Evolutionary conservation across 208 protist species (phyloP).

Genomic region (Perkinsela sp.): DNA sequence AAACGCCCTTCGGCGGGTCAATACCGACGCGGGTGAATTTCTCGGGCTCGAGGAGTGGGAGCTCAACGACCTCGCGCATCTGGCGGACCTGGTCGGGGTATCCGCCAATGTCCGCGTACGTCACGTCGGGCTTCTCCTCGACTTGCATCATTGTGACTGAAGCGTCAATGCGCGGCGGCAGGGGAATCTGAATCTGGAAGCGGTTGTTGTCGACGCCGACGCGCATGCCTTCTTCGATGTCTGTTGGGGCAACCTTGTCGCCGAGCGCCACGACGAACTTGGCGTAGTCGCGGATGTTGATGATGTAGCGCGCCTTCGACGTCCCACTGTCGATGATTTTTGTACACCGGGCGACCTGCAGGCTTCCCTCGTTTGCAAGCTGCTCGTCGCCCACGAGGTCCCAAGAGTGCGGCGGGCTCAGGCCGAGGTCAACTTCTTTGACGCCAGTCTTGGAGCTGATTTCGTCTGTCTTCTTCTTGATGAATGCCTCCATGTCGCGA

Average conservation of each 20-base stretch:
- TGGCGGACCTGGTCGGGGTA: constrained; percentile 96
- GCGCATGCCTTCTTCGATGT: constrained; percentile 99
- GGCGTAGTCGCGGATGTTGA: constrained; percentile 86
- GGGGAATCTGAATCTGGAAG: constrained; percentile 97
- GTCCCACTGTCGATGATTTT: constrained; percentile 86
- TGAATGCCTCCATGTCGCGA: constrained; percentile 82
- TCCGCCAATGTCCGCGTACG: constrained; percentile 99
- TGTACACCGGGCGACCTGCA: constrained; percentile 94
- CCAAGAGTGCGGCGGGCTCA: constrained; percentile 89
- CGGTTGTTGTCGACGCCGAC: constrained; percentile 85
- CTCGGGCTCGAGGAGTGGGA: constrained; percentile 97
- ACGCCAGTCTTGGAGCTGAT: constrained; percentile 85
- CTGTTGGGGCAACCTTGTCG: constrained; percentile 87
- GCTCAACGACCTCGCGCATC: constrained; percentile 96
- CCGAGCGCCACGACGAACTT: constrained; percentile 98
- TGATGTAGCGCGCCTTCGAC: constrained; percentile 82
- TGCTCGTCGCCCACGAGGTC: constrained; percentile 90
- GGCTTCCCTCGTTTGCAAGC: constrained; percentile 78
- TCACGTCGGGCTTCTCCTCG: constrained; percentile 91
- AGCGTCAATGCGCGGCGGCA: constrained; percentile 98
- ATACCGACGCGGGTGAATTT: constrained; percentile 94
- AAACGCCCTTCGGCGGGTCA: constrained; percentile 97
- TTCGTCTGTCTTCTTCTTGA: constrained; percentile 72
- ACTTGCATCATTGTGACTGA: constrained; percentile 99
- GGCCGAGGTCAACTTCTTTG: constrained; percentile 95